Evolutionary conservation across 331 rosid genomes (phyloP).

Genomic region (Ulmus americana): DNA sequence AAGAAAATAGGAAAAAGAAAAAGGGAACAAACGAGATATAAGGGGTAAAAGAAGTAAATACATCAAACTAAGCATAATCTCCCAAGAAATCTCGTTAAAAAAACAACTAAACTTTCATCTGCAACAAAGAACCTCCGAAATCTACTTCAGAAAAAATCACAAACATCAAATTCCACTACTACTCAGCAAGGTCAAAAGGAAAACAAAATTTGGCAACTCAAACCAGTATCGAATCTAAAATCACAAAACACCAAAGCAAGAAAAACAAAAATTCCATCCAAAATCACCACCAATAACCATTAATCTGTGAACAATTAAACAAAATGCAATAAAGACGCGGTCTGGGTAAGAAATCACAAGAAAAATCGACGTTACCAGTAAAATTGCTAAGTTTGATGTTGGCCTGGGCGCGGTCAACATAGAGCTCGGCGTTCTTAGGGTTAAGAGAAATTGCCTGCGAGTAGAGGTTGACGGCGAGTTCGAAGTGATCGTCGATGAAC

Average conservation of each 20-base stretch:
- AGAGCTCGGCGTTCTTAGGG: slow-evolving; percentile 47
- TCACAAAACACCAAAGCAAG: no score
- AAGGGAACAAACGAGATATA: not conserved
- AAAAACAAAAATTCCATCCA: not conserved
- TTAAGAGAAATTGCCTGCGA: slow-evolving; percentile 49
- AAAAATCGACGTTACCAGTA: slow-evolving; percentile 37
- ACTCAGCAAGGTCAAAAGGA: not conserved
- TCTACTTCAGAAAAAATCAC: not conserved
- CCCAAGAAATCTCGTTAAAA: no score
- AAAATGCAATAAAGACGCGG: not conserved
- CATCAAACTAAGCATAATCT: not conserved
- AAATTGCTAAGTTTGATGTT: slow-evolving; percentile 55
- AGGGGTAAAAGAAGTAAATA: not conserved
- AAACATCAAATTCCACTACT: not conserved
- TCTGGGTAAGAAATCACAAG: not conserved
- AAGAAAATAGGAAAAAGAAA: not conserved
- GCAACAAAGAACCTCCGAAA: no score
- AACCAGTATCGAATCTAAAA: not conserved
- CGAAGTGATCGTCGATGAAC: slow-evolving; percentile 62
- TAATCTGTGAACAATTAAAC: not conserved
- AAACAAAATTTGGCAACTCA: no score
- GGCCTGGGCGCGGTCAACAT: slow-evolving; percentile 76
- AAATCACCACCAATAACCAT: not conserved
- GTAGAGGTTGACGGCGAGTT: slow-evolving; percentile 49
- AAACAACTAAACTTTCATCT: no score